Base-by-base conservation (phyloP, 1,139 yeast species). In the Geotrichum histeridarum region DNA sequence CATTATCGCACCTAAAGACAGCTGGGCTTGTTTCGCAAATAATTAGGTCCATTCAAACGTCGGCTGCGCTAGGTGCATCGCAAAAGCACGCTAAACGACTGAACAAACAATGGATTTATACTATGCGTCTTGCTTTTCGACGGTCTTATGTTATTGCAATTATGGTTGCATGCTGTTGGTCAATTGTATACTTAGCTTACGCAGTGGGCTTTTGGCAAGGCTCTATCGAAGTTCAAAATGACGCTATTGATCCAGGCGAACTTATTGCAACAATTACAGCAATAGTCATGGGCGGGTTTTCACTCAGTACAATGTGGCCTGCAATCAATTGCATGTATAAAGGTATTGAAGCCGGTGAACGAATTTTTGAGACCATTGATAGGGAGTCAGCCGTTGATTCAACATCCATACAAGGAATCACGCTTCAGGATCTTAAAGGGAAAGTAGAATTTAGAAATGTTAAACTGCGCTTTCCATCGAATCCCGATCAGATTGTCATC, bases 391-490 rank as follows among this genome's bases (percentile, higher is more conserved):
- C 63, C 12, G 70, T 73, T 41, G 75, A 73, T 56, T 60, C 73
- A 2, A 60, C 63, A 4, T 53, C 59, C 17, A 63, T 61, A 7
- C 57, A 61, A 7, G 76, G 75, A 6, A n/a, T 32, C 8, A 14
- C 33, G 5, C 36, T 37, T 18, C 37, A 36, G 8, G 17, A 45
- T 33, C 11, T 51, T 1, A 30, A 31, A 12, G 77, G 78, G 12
- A 72, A 81, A 53, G 81, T 93, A 51, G 81, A 77, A 60, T 86
- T 91, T 65, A 53, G 70, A 54, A 71, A 88, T 61, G 86, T 91
- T 27, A 75, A 73, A 1, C 89, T 91, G 70, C 75, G 83, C 54
- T 91, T 90, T 68, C 96, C 97, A 12, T 83, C 95, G 0, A 78
- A 96, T 57, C 87, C 87, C 12, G 80, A 83, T 55, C 87, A 85